Conservation (phyloP, 192 early-diverging fungal genomes). For the Geranomyces variabilis region DNA sequence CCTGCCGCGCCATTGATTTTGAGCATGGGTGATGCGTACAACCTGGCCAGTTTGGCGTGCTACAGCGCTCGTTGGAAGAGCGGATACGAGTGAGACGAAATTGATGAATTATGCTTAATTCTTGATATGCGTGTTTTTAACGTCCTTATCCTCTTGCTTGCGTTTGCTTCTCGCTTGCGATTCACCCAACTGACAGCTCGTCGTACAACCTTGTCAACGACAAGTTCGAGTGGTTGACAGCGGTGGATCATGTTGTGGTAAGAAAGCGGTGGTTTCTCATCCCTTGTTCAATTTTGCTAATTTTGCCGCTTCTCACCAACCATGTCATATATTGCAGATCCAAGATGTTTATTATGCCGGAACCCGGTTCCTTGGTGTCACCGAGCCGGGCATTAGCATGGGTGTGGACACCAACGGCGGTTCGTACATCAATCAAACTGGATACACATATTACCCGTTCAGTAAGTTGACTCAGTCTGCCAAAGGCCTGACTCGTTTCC, state of each 20-base stretch:
- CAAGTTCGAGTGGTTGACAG: not conserved
- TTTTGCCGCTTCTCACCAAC: too few species aligned
- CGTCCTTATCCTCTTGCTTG: not conserved
- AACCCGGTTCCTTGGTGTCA: not conserved
- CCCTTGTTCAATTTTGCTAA: not conserved
- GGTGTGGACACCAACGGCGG: not conserved
- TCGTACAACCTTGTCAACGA: not conserved
- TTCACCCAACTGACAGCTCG: not conserved
- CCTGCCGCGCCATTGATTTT: not conserved
- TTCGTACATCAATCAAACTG: constrained; percentile 6
- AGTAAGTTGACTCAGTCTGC: not conserved
- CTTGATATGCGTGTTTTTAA: not conserved
- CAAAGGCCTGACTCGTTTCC: too few species aligned
- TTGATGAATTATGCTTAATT: not conserved
- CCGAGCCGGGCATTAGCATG: not conserved
- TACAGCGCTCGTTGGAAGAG: not conserved
- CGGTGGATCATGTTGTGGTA: constrained; percentile 11
- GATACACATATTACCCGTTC: not conserved
- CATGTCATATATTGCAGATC: not conserved
- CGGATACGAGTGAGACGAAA: not conserved
- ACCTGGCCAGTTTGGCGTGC: not conserved
- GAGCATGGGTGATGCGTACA: not conserved
- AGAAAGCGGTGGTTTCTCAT: not conserved
- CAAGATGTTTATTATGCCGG: not conserved
- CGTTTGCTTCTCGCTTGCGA: too few species aligned